These are phyloP conservation scores for Agroathelia rolfsii DNA, from an alignment of 1,284 basidiomycete species.

Conservation along the genomic window DNA sequence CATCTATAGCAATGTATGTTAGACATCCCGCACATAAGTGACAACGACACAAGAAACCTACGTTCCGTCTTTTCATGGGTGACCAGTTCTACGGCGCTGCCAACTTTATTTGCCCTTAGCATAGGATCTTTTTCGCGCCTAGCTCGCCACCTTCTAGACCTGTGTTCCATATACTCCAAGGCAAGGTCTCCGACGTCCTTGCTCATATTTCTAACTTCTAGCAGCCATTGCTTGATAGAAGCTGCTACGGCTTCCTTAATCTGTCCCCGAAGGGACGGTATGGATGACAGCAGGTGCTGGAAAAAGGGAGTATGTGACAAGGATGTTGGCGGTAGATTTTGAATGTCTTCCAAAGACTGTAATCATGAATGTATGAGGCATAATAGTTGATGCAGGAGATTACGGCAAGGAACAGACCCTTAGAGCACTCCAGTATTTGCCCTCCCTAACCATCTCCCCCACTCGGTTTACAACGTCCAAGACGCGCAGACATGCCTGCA, in stretches of 20 bases:
- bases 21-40: conserved; percentile 3
- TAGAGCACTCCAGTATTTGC: conserved; percentile 94
- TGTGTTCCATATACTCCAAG: conserved; percentile 81
- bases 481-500: conserved; percentile 87
- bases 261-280: conserved; percentile 82
- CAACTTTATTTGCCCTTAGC: conserved; percentile 74
- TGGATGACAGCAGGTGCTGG: conserved; percentile 81
- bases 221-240: conserved; percentile 94
- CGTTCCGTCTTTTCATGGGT: conserved; percentile 93
- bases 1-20: conserved; percentile 40
- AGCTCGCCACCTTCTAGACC: conserved; percentile 78
- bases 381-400: conserved; percentile 14
- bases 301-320: conserved; percentile 92
- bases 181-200: conserved; percentile 83
- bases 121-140: conserved; percentile 72
- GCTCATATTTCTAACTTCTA: conserved; percentile 88
- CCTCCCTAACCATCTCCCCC: conserved; percentile 84
- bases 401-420: conserved; percentile 55
- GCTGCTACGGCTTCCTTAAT: conserved; percentile 92
- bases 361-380: conserved; percentile 20
- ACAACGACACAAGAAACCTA: conserved; percentile 30
- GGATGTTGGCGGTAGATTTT: conserved; percentile 82
- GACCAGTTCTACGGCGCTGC: conserved; percentile 89
- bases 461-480: conserved; percentile 94
- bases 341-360: conserved; percentile 89